Base-by-base conservation (phyloP, 495 filamentous ascomycete genomes). In the Hypomontagnella monticulosa region DNA sequence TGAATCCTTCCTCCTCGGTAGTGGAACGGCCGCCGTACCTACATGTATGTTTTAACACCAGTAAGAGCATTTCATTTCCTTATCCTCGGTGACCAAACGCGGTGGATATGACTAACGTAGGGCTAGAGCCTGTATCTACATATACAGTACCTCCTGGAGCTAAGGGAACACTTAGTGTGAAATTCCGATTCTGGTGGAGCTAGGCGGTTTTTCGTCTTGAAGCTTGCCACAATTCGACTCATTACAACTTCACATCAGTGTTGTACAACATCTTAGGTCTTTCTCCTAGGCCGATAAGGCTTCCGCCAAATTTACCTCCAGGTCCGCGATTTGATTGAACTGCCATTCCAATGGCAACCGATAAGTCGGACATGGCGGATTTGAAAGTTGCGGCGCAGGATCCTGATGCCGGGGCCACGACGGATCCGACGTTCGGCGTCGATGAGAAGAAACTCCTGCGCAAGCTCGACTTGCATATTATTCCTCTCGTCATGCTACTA, bases 401-500 rank as follows among this genome's bases (percentile, higher is more conserved):
- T 41, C 52, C 41, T 16, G 53, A 51, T n/a, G 36, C 32, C 27
- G 63, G 41, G 23, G 20, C 30, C 12, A 48, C 38, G 30, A 43
- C 55, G 44, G 67, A 61, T 16, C 56, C 56, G 23, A 52, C 40
- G 7, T 53, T 70, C 18, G 59, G 46, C 0, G 66, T 63, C 0
- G 63, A 74, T 43, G 75, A 78, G 55, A 74, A 67, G 56, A 75
- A 72, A 34, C 63, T 78, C 16, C 27, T 80, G 52, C 73, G 76
- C 36, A 80, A 78, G 61, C 51, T 78, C 52, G 77, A 80, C 57
- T 19, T 57, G 11, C 63, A 75, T 36, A 58, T 80, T n/a, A 70
- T 78, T 20, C 77, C 77, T 40, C 61, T 76, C 14, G 66, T 77
- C 37, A 80, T 78, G 77, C 47, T 64, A 2, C 57, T 77, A 20